Percentiles rank a stretch among this genome's conserved stretches.
These are phyloP conservation scores for Mangifera indica DNA, from an alignment of 345 rosid genomes.

Conservation along the genomic window DNA sequence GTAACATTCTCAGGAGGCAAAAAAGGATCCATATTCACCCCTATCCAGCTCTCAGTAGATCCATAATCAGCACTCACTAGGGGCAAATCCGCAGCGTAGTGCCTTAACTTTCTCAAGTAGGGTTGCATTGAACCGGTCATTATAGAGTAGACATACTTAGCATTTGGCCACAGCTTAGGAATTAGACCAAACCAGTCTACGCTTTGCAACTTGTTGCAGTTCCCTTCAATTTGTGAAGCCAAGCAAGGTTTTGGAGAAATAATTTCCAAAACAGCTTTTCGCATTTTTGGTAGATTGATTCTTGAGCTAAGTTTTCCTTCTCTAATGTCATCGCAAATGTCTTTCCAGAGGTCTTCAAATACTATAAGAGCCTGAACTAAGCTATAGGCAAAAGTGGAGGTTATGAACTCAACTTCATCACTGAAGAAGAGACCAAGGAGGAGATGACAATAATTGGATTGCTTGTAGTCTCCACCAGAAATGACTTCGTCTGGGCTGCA, in stretches of 20 bases:
- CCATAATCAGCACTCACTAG: slow-evolving; percentile 90
- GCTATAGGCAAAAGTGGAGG: slow-evolving; percentile 86
- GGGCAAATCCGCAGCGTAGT: slow-evolving; percentile 66
- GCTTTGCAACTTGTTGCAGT: slow-evolving; percentile 45
- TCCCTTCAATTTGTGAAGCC: slow-evolving; percentile 47
- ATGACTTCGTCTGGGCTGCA: slow-evolving; percentile 86
- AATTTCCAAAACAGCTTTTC: slow-evolving; percentile 59
- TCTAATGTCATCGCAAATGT: slow-evolving; percentile 60
- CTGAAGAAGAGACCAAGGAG: slow-evolving; percentile 70
- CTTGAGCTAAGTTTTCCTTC: slow-evolving; percentile 53
- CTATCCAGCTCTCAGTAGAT: slow-evolving; percentile 95
- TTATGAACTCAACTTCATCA: slow-evolving; percentile 60
- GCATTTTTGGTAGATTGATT: slow-evolving; percentile 49
- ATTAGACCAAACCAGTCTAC: slow-evolving; percentile 59
- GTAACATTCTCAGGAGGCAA: slow-evolving; percentile 69
- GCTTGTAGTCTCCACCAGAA: slow-evolving; percentile 71
- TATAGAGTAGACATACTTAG: slow-evolving; percentile 83
- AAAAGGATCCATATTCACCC: slow-evolving; percentile 77
- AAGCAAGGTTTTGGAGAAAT: slow-evolving; percentile 54
- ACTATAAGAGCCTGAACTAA: slow-evolving; percentile 73
- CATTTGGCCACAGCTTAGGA: slow-evolving; percentile 80
- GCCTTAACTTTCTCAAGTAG: slow-evolving; percentile 68
- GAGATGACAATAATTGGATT: slow-evolving; percentile 88
- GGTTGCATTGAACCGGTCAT: slow-evolving; percentile 95
- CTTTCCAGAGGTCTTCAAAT: slow-evolving; percentile 75